These are phyloP conservation scores for Pseudomonodictys pantanalensis DNA, from an alignment of 495 filamentous ascomycete species.

Conservation along the genomic window DNA sequence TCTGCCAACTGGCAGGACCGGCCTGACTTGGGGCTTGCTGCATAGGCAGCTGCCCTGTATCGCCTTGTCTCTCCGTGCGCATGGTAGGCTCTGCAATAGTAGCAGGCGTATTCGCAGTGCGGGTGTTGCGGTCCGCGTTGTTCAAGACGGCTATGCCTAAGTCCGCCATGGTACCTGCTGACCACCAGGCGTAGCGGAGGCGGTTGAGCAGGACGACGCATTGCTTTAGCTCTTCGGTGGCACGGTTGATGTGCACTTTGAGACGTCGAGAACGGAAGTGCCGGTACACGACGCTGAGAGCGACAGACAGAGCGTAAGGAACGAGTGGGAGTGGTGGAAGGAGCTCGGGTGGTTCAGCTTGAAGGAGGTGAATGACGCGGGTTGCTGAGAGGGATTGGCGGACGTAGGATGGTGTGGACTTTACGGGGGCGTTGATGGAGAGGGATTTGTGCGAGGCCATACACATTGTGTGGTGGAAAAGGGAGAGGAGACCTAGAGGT, in stretches of 20 bases:
- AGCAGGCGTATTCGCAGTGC: conserved; percentile 25
- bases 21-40: background rate
- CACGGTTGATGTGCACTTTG: conserved; percentile 60
- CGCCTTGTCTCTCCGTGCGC: background rate
- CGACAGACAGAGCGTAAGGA: conserved; percentile 64
- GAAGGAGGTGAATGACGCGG: conserved; percentile 61
- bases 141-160: conserved; percentile 44
- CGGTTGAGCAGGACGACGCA: conserved; percentile 57
- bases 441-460: conserved; percentile 57
- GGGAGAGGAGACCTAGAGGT: conserved; percentile 57
- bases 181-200: conserved; percentile 59
- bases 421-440: conserved; percentile 39
- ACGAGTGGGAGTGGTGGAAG: conserved; percentile 63
- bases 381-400: conserved; percentile 64
- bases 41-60: background rate
- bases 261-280: conserved; percentile 66
- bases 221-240: conserved; percentile 57
- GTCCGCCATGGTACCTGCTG: conserved; percentile 60
- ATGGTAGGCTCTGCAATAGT: background rate
- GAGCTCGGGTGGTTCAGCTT: conserved; percentile 50
- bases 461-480: conserved; percentile 67
- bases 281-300: conserved; percentile 67
- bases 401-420: conserved; percentile 52
- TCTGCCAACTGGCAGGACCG: conserved; percentile 10
- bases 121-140: conserved; percentile 29